Conservation (phyloP, 352 stramenopile genomes). For the Plasmopara viticola region DNA sequence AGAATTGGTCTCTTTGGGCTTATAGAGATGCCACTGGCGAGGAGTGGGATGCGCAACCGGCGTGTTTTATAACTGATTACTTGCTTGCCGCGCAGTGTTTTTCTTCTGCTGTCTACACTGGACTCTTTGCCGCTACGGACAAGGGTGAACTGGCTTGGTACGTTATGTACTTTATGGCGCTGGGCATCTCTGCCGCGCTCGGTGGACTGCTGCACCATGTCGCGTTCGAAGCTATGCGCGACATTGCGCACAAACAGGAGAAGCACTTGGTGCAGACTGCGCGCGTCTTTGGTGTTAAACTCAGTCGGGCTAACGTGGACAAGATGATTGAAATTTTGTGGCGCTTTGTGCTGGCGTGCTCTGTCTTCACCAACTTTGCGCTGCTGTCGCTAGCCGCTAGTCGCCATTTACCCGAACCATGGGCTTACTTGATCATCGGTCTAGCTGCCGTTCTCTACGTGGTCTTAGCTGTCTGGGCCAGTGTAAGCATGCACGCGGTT, state of each 20-base stretch:
- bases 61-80: slow-evolving; percentile 87
- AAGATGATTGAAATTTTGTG: slow-evolving; percentile 65
- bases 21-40: slow-evolving; percentile 70
- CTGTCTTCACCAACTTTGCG: slow-evolving; percentile 82
- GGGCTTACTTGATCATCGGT: slow-evolving; percentile 69
- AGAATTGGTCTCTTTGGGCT: slow-evolving; percentile 75
- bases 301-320: slow-evolving; percentile 69
- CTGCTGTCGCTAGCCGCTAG: slow-evolving; percentile 70
- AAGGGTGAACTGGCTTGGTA: slow-evolving; percentile 61
- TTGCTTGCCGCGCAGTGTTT: slow-evolving; percentile 80
- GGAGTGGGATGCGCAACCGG: slow-evolving; percentile 80
- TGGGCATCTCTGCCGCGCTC: slow-evolving; percentile 72
- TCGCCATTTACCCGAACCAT: slow-evolving; percentile 66
- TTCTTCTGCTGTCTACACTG: slow-evolving; percentile 69
- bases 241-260: slow-evolving; percentile 68
- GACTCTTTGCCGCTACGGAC: slow-evolving; percentile 56
- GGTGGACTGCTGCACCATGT: slow-evolving; percentile 78
- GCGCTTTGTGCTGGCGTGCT: slow-evolving; percentile 76
- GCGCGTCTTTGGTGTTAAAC: slow-evolving; percentile 62
- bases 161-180: slow-evolving; percentile 81
- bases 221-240: slow-evolving; percentile 66
- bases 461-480: slow-evolving; percentile 71
- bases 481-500: slow-evolving; percentile 74
- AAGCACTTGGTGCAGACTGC: slow-evolving; percentile 57
- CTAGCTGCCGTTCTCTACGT: slow-evolving; percentile 58